Evolutionary conservation across 2,329 filamentous ascomycete genomes (phyloP).

Genomic region (Alternaria gansuensis): DNA sequence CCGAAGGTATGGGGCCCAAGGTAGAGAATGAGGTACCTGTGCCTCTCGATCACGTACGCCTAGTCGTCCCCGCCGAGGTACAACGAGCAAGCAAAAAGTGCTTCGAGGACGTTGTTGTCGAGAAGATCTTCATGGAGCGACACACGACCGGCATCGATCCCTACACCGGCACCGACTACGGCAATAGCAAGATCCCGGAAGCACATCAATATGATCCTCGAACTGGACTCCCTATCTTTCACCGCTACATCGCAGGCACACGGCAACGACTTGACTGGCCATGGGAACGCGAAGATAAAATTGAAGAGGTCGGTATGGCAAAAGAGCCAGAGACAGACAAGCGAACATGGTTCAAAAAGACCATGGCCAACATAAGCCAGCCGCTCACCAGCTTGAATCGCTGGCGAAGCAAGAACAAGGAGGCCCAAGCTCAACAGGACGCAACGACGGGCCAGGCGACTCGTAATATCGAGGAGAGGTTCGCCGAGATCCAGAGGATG

Average conservation of each 20-base stretch:
- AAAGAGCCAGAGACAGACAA: constrained; percentile 20
- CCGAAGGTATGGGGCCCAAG: constrained; percentile 52
- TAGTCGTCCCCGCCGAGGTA: constrained; percentile 75
- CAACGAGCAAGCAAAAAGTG: constrained; percentile 58
- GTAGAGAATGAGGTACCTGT: constrained; percentile 65
- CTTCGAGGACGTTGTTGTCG: constrained; percentile 64
- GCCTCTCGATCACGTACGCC: constrained; percentile 76
- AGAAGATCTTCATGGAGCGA: constrained; percentile 44
- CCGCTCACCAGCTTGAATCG: constrained; percentile 31
- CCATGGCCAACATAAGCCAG: constrained; percentile 29
- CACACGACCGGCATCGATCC: constrained; percentile 46
- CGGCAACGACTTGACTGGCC: constrained; percentile 44
- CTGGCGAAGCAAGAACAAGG: constrained; percentile 25
- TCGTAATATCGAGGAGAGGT: constrained; percentile 6
- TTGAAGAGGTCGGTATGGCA: constrained; percentile 15
- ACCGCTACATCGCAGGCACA: constrained; percentile 51
- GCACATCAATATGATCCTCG: constrained; percentile 45
- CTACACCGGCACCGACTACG: constrained; percentile 43
- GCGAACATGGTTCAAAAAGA: constrained; percentile 26
- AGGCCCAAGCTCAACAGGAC: constrained; percentile 12
- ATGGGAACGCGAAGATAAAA: constrained; percentile 36
- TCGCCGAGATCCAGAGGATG: constrained; percentile 26
- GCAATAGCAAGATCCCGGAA: constrained; percentile 36
- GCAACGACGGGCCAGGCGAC: constrained; percentile 9
- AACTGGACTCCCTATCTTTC: constrained; percentile 43